Evolutionary conservation across 148 eudicot species (phyloP).

Genomic region (Hydrangea macrophylla): DNA sequence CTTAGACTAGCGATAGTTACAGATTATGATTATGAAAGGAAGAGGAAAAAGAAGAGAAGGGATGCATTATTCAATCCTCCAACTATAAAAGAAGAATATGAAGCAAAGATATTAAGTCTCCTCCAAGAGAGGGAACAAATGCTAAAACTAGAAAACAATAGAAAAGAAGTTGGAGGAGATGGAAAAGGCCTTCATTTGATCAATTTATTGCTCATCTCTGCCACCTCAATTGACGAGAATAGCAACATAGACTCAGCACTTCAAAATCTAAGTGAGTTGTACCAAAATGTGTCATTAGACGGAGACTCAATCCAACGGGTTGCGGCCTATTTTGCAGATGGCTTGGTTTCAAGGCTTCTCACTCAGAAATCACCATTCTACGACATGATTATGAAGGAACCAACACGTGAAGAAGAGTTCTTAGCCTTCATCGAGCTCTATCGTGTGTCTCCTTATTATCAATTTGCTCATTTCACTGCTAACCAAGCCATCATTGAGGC

Average conservation of each 20-base stretch:
- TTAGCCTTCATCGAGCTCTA: conserved; percentile 57
- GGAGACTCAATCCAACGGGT: conserved; percentile 72
- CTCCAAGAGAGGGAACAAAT: conserved; percentile 51
- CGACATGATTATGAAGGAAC: conserved; percentile 51
- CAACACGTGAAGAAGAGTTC: conserved; percentile 57
- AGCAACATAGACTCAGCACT: conserved; percentile 37
- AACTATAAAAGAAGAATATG: conserved; percentile 23
- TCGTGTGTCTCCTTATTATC: conserved; percentile 61
- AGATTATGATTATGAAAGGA: conserved; percentile 25
- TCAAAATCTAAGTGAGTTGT: conserved; percentile 48
- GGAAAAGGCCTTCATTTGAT: conserved; percentile 58
- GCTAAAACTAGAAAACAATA: conserved; percentile 29
- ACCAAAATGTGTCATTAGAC: conserved; percentile 37
- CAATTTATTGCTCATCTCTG: conserved; percentile 55
- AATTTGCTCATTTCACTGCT: conserved; percentile 87
- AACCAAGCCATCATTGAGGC: conserved; percentile 81
- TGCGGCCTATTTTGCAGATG: conserved; percentile 78
- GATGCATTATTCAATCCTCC: conserved; percentile 13
- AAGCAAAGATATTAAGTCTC: conserved; percentile 48
- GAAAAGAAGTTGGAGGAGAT: conserved; percentile 25
- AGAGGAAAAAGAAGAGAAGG: conserved; percentile 33
- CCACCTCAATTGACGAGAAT: conserved; percentile 50
- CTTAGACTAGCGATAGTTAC: conserved; percentile 50
- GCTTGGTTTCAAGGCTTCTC: conserved; percentile 52
- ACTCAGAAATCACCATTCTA: conserved; percentile 52